Evolutionary conservation across 225 moss, liverwort and hornwort genomes (phyloP).

Genomic region (Sphagnum contortum): DNA sequence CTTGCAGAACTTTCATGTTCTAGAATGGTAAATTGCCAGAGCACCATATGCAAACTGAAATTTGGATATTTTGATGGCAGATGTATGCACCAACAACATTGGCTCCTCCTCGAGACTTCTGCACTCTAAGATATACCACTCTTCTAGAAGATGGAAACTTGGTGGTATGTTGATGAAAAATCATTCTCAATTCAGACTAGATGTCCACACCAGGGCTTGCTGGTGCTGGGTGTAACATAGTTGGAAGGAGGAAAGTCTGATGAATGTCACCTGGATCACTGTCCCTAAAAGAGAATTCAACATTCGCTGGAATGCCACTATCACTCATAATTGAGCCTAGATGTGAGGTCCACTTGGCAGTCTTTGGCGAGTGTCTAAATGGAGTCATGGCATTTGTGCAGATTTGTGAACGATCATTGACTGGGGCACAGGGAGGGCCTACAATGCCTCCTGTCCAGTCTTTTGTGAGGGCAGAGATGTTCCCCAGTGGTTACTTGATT

Average conservation of each 20-base stretch:
- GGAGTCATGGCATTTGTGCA: constrained; percentile 5
- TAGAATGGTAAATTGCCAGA: too few relatives aligned
- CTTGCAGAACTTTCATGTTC: too few relatives aligned
- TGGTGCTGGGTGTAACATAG: too few relatives aligned
- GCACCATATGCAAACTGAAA: too few relatives aligned
- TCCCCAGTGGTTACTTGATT: constrained; percentile 94
- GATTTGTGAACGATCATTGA: constrained; percentile 92
- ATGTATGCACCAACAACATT: constrained; percentile 97
- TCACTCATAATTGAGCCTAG: neutral
- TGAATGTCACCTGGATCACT: too few relatives aligned
- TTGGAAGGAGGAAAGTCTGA: too few relatives aligned
- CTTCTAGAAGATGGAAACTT: constrained; percentile 91
- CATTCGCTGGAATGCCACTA: too few relatives aligned
- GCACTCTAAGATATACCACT: constrained; percentile 91
- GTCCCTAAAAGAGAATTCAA: too few relatives aligned
- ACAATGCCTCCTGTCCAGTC: constrained; percentile 93
- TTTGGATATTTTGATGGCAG: constrained; percentile 20
- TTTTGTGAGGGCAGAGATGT: constrained; percentile 90
- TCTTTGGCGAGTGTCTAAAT: too few relatives aligned
- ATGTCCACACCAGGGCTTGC: neutral
- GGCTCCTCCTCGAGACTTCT: constrained; percentile 93
- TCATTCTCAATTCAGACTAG: neutral
- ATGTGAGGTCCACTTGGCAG: neutral
- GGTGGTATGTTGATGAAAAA: constrained; percentile 48
- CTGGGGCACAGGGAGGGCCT: constrained; percentile 83